phyloP scores from a whole-genome alignment of 2,329 filamentous ascomycete species.

The Diplodia scrobiculata region DNA sequence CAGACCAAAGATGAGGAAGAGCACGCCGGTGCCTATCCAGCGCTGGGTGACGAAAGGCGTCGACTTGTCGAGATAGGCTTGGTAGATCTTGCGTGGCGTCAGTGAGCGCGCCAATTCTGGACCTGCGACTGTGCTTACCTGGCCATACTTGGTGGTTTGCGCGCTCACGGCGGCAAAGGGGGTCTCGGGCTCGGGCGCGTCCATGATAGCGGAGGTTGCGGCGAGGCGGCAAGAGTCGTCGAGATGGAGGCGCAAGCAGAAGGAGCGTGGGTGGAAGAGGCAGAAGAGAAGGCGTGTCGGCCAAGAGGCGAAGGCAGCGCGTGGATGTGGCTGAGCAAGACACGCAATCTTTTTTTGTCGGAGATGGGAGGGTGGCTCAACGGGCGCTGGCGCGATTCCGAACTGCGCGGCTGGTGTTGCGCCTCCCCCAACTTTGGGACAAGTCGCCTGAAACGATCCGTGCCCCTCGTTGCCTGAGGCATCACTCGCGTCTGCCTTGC shows the following conservation, averaged over 20 bases:
- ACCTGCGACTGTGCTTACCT: constrained; percentile 56
- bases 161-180: constrained; percentile 87
- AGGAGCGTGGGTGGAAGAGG: not conserved
- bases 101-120: not conserved
- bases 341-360: constrained; percentile 20
- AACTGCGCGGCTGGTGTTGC: constrained; percentile 27
- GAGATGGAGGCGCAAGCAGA: not conserved
- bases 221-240: not conserved
- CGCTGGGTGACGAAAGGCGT: constrained; percentile 87
- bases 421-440: constrained; percentile 25
- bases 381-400: constrained; percentile 21
- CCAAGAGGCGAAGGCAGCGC: not conserved
- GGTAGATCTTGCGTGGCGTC: constrained; percentile 69
- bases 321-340: constrained; percentile 9
- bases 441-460: constrained; percentile 35
- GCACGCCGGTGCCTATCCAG: constrained; percentile 79
- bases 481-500: constrained; percentile 16
- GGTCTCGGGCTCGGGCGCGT: constrained; percentile 84
- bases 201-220: constrained; percentile 60
- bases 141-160: constrained; percentile 75
- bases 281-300: not conserved
- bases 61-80: constrained; percentile 89
- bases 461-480: constrained; percentile 35
- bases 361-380: constrained; percentile 16
- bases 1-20: constrained; percentile 79